phyloP scores from a whole-genome alignment of 2,329 filamentous ascomycete species.

The Ophiocordyceps camponoti-leonardi region DNA sequence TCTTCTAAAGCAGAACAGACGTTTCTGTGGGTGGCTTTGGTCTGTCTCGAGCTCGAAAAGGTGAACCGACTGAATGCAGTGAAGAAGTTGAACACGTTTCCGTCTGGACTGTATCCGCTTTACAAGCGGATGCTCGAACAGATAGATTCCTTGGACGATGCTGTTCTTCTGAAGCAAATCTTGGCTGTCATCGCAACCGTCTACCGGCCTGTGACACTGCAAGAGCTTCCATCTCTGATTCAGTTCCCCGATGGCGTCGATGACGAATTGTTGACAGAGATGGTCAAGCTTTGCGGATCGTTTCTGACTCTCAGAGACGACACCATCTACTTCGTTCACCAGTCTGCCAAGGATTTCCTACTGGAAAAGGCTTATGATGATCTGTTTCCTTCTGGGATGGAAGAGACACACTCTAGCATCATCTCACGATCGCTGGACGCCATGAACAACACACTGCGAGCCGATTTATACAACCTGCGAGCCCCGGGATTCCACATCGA shows the following conservation, averaged over 20 bases:
- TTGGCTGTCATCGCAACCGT: background rate
- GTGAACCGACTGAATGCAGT: background rate
- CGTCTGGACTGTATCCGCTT: background rate
- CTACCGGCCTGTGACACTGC: background rate
- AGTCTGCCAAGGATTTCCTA: conserved; percentile 21
- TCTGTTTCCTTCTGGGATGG: background rate
- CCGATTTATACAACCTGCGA: conserved; percentile 11
- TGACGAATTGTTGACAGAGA: conserved; percentile 5
- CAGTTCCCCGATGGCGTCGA: conserved; percentile 1
- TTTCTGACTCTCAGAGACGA: conserved; percentile 17
- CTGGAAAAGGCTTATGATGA: background rate
- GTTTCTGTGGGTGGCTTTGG: conserved; percentile 10
- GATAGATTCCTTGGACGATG: background rate
- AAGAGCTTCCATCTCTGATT: background rate
- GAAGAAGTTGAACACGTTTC: background rate
- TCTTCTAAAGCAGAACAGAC: conserved; percentile 17
- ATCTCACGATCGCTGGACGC: background rate
- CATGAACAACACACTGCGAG: background rate
- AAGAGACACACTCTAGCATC: background rate
- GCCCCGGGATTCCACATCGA: conserved; percentile 1
- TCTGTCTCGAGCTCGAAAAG: conserved; percentile 5
- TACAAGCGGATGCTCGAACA: background rate
- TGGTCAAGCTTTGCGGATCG: conserved; percentile 19
- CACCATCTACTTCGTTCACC: conserved; percentile 20
- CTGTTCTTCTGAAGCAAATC: background rate